Evolutionary conservation across 1,139 yeast genomes (phyloP).

Genomic region (Hanseniaspora uvarum): DNA sequence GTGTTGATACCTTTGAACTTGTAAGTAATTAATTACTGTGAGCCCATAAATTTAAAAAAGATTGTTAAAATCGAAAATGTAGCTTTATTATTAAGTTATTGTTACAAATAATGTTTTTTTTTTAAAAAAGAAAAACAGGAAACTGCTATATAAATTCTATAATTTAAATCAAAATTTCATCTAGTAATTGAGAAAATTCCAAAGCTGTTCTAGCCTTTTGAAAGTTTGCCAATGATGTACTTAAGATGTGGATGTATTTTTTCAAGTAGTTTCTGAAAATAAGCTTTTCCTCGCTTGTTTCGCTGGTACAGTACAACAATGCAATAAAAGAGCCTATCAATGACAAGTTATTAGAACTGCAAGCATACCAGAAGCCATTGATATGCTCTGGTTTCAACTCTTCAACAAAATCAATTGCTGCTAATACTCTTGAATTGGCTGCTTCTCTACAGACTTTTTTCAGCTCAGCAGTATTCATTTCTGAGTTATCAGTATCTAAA

Average conservation of each 20-base stretch:
- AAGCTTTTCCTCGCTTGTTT: conserved; percentile 49
- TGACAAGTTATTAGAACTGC: conserved; percentile 66
- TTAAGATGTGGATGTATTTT: conserved; percentile 65
- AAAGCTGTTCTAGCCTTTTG: conserved; percentile 65
- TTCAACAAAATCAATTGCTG: conserved; percentile 70
- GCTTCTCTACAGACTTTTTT: conserved; percentile 70
- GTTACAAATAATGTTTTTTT: too few species aligned
- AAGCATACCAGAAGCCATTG: conserved; percentile 80
- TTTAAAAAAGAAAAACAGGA: neutral
- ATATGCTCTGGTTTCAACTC: conserved; percentile 71
- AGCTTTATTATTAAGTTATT: neutral
- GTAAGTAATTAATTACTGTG: too few species aligned
- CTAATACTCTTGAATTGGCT: conserved; percentile 67
- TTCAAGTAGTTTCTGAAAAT: conserved; percentile 57
- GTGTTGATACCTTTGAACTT: neutral
- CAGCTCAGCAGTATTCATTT: conserved; percentile 47
- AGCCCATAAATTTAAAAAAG: too few species aligned
- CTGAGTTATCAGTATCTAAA: conserved; percentile 28
- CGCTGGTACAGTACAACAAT: conserved; percentile 54
- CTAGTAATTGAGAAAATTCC: conserved; percentile 23
- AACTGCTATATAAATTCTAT: neutral
- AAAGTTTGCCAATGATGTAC: conserved; percentile 63
- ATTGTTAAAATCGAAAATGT: too few species aligned
- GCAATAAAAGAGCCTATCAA: conserved; percentile 82
- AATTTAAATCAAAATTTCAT: conserved; percentile 11